Evolutionary conservation across 768 basidiomycete species (phyloP), one percentile per base, ranked within the genome.

Genomic region (Candolleomyces efflorescens): DNA sequence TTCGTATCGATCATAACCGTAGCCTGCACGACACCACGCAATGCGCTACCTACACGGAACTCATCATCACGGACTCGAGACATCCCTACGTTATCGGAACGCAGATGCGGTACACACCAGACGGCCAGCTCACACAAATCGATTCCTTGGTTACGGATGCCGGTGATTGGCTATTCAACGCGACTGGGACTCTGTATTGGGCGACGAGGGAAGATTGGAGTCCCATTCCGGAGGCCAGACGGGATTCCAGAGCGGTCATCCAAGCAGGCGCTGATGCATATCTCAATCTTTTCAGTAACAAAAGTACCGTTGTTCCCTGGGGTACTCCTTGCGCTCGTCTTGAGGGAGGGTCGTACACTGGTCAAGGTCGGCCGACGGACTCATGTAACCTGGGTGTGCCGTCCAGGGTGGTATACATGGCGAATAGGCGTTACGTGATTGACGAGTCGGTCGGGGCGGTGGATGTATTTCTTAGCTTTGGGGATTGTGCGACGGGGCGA

Each of bases 381-480:
- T 45, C 46, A 15, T 60, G 59, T 41, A 52, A 55, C 41, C n/a
- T 60, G 5, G 48, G 50, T 2, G 48, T 60, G 11, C 59, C 59
- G 38, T 17, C 41, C 10, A 44, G 54, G 59, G 47, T 60, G 22
- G 59, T 56, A 18, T 45, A 59, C 43, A 59, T 59, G 58, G n/a
- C 46, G 26, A 52, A 55, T 24, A 41, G 59, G n/a, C n/a, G 41
- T 20, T 60, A 53, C 17, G 54, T 43, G 62, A 58, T 58, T 53
- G 41, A 54, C 56, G 53, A 58, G 55, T 38, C 56, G 55, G 51
- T 59, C 13, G 64, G 51, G 3, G 51, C 58, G 6, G 58, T 59
- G 7, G 58, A 59, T 48, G 45, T 59, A 32, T 59, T 59, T 38
- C 37, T 59, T 24, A 43, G 22, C 24, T 54, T 59, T 54, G 58